Evolutionary conservation across 1,139 yeast genomes (phyloP).

Genomic region (Geotrichum reessii): DNA sequence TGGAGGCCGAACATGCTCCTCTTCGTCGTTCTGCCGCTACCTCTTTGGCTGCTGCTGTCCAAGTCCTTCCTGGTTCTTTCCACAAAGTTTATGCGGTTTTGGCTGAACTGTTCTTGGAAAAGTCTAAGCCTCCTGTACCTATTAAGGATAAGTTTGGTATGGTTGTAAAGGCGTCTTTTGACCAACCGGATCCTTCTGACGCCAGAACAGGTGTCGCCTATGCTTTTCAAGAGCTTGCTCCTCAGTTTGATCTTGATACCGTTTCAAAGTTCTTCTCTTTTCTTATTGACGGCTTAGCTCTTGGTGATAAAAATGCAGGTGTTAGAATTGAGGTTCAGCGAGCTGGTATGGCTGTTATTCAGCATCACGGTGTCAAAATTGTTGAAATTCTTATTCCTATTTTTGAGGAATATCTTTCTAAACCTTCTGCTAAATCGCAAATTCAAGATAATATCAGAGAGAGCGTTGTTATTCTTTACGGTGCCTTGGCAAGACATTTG

Average conservation of each 20-base stretch:
- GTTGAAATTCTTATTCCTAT: constrained; percentile 72
- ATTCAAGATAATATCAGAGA: constrained; percentile 65
- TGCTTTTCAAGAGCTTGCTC: constrained; percentile 55
- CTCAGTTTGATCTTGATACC: constrained; percentile 38
- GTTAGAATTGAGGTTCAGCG: constrained; percentile 82
- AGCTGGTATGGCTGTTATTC: constrained; percentile 75
- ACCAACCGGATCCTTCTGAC: constrained; percentile 74
- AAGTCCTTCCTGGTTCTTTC: constrained; percentile 35
- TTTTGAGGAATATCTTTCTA: constrained; percentile 55
- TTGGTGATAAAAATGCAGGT: constrained; percentile 66
- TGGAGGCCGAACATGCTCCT: constrained; percentile 22
- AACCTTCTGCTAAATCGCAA: constrained; percentile 37
- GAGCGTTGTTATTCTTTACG: constrained; percentile 78
- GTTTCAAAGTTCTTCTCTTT: constrained; percentile 53
- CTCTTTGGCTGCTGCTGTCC: constrained; percentile 51
- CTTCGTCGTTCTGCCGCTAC: constrained; percentile 62
- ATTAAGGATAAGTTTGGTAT: constrained; percentile 74
- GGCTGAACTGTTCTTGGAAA: constrained; percentile 50
- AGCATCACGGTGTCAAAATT: constrained; percentile 54
- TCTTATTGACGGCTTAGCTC: constrained; percentile 54
- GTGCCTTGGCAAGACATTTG: constrained; percentile 81
- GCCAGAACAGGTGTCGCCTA: constrained; percentile 76
- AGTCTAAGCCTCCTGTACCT: constrained; percentile 72
- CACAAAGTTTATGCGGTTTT: constrained; percentile 41
- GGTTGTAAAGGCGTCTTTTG: constrained; percentile 55